Conservation (phyloP, 371 early-diverging fungal species). For the Saksenaea oblongispora region DNA sequence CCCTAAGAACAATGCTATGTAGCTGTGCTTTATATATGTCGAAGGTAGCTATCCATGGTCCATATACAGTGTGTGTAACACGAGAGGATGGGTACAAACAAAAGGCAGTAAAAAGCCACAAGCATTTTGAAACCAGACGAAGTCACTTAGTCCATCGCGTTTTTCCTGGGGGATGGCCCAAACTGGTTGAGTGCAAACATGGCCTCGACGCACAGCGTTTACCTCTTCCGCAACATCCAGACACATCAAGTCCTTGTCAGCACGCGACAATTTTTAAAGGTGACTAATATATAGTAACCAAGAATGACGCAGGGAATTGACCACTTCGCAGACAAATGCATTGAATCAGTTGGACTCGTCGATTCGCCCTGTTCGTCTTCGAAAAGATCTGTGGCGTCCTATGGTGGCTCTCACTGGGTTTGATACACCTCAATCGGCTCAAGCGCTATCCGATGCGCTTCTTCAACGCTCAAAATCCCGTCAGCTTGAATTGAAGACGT, state of each 20-base stretch:
- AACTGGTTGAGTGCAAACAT: neutral
- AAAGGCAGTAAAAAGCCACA: no score
- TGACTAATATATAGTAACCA: slow-evolving; percentile 4
- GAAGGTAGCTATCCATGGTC: no score
- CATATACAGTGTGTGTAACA: no score
- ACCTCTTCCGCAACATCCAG: slow-evolving; percentile 63
- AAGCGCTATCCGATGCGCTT: slow-evolving; percentile 61
- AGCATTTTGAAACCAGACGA: no score
- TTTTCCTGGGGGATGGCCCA: no score
- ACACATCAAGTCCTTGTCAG: slow-evolving; percentile 63
- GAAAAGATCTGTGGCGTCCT: slow-evolving; percentile 66
- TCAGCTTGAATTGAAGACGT: slow-evolving; percentile 36
- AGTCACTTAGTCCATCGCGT: no score
- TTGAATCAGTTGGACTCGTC: slow-evolving; percentile 41
- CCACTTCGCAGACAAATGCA: slow-evolving; percentile 39
- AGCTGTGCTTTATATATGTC: no score
- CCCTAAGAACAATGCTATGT: no score
- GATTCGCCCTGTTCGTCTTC: slow-evolving; percentile 45
- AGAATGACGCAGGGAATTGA: neutral
- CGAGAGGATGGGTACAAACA: no score
- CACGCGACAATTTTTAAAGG: slow-evolving; percentile 43
- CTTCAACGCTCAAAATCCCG: slow-evolving; percentile 46
- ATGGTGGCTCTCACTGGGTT: slow-evolving; percentile 60
- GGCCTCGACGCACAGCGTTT: slow-evolving; percentile 33
- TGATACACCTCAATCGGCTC: slow-evolving; percentile 46